Evolutionary conservation across 2,329 filamentous ascomycete genomes (phyloP).

Genomic region (Pseudogymnoascus sp.): DNA sequence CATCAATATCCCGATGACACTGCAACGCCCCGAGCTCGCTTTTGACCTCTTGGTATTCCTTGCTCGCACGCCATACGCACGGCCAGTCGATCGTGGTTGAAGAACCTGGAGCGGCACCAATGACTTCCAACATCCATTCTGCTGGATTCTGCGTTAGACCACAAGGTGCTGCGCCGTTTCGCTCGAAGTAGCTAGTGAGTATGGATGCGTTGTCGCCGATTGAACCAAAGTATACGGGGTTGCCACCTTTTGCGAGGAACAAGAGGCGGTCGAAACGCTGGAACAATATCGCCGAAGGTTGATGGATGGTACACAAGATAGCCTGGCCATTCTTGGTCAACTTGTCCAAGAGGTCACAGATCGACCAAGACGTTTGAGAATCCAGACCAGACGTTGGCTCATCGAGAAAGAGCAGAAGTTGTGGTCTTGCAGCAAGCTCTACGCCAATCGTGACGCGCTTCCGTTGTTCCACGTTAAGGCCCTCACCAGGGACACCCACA

Average conservation of each 20-base stretch:
- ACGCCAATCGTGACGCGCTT: constrained; percentile 68
- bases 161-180: neutral
- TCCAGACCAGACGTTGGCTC: constrained; percentile 90
- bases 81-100: constrained; percentile 54
- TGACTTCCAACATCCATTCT: constrained; percentile 64
- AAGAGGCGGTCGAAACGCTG: constrained; percentile 52
- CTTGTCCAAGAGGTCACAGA: constrained; percentile 53
- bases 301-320: constrained; percentile 48
- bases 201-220: constrained; percentile 53
- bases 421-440: constrained; percentile 82
- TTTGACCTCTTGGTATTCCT: constrained; percentile 33
- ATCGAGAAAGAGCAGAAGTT: constrained; percentile 79
- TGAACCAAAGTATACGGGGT: constrained; percentile 62
- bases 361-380: constrained; percentile 58
- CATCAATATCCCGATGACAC: constrained; percentile 29
- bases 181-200: constrained; percentile 53
- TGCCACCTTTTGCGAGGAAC: constrained; percentile 57
- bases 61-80: constrained; percentile 49
- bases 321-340: constrained; percentile 48
- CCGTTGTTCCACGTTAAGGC: constrained; percentile 54
- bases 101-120: constrained; percentile 53
- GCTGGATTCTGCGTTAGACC: constrained; percentile 51
- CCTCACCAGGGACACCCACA: constrained; percentile 55
- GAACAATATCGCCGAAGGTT: constrained; percentile 47
- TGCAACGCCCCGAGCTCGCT: constrained; percentile 49